These are phyloP conservation scores for Ogataea nonfermentans DNA, from an alignment of 805 yeast species.

Conservation along the genomic window DNA sequence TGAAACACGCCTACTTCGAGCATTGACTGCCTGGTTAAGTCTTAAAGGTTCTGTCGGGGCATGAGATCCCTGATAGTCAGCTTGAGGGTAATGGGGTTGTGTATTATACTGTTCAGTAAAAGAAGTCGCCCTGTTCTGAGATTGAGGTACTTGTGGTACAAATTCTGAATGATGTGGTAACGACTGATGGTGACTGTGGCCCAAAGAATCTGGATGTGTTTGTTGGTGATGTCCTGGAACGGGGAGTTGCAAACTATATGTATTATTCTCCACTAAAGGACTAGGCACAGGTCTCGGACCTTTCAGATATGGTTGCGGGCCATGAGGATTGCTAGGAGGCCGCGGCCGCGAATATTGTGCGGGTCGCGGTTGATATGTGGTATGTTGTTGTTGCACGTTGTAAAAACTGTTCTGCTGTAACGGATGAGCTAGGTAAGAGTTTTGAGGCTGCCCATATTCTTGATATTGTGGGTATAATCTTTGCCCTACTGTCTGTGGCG, in stretches of 20 bases:
- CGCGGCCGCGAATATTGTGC: slow-evolving; percentile 1
- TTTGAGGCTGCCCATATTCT: too few relatives aligned
- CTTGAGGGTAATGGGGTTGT: slow-evolving; percentile 1
- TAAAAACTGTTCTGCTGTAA: neutral
- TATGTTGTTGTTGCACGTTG: neutral
- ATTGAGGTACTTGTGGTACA: slow-evolving; percentile 1
- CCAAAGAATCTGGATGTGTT: slow-evolving; percentile 4
- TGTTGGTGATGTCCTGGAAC: too few relatives aligned
- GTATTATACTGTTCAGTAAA: neutral
- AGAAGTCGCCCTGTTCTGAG: slow-evolving; percentile 3
- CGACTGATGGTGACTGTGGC: slow-evolving; percentile 8
- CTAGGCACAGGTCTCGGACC: slow-evolving; percentile 10
- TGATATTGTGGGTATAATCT: too few relatives aligned
- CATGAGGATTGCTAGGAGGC: neutral
- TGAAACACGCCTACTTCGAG: neutral
- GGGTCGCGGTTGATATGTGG: neutral
- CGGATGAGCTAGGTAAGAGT: neutral
- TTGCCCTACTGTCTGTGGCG: neutral
- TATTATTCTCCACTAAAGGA: neutral
- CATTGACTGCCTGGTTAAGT: neutral
- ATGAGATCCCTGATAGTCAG: slow-evolving; percentile 1
- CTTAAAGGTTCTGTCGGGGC: slow-evolving; percentile 7
- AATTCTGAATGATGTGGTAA: slow-evolving; percentile 6
- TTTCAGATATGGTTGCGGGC: slow-evolving; percentile 1
- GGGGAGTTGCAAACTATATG: neutral